phyloP scores from a whole-genome alignment of 1,284 basidiomycete species.

The Irpex rosettiformis region DNA sequence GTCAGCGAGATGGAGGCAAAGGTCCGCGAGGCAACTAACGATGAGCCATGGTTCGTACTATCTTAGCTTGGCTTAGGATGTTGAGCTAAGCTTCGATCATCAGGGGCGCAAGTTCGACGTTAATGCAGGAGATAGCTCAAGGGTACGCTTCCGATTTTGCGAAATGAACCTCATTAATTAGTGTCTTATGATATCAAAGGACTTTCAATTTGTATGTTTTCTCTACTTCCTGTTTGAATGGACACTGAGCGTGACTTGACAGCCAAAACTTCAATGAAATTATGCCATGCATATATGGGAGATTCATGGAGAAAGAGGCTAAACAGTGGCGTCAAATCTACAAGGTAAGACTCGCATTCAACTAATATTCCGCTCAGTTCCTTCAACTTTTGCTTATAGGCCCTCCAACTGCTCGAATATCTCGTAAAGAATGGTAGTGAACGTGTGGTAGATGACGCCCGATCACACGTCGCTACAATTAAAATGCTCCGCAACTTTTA shows the following conservation, averaged over 20 bases:
- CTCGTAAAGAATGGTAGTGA: conserved; percentile 98
- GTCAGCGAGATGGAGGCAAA: conserved; percentile 97
- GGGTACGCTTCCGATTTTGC: conserved; percentile 54
- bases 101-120: conserved; percentile 96
- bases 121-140: conserved; percentile 98
- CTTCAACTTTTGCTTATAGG: conserved; percentile 38
- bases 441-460: conserved; percentile 95
- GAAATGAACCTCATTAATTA: not conserved
- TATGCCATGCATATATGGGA: conserved; percentile 95
- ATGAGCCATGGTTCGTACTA: conserved; percentile 84
- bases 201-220: conserved; percentile 83
- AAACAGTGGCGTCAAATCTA: conserved; percentile 99
- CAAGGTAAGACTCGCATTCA: conserved; percentile 56
- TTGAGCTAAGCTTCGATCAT: conserved; percentile 6
- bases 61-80: not conserved
- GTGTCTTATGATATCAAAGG: conserved; percentile 34
- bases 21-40: conserved; percentile 96
- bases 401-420: conserved; percentile 93
- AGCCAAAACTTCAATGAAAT: conserved; percentile 99
- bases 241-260: conserved; percentile 46
- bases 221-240: conserved; percentile 25
- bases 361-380: not conserved
- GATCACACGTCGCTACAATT: conserved; percentile 91
- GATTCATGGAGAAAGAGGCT: conserved; percentile 98
- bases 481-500: conserved; percentile 99